Base-by-base conservation (phyloP, 441 rosid genomes). In the Hypseocharis bilobata region DNA sequence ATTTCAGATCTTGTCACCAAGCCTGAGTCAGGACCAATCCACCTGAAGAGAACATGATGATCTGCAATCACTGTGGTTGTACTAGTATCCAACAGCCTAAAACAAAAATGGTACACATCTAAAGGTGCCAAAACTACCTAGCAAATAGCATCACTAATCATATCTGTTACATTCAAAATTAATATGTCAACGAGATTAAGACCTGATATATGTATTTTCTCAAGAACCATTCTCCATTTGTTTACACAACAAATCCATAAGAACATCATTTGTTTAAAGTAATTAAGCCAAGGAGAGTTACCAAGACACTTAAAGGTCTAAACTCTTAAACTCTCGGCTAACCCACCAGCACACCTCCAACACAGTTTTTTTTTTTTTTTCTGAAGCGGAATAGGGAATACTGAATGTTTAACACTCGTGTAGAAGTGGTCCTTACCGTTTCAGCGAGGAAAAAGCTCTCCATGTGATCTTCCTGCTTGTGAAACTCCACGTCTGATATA, bases 381-480 rank as follows among this genome's bases (percentile, higher is more conserved):
- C n/a, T n/a, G n/a, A n/a, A n/a, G n/a, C n/a, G n/a, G n/a, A n/a
- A n/a, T n/a, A 19, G 22, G 59, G 19, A 32, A 61, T 14, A 54
- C 11, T 22, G 25, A 13, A 49, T 25, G 63, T 49, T 20, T 66
- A 30, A 66, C 68, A 62, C 20, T 58, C 20, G 20, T 60, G 45
- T 51, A 52, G 61, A 71, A 17, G 60, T 40, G 44, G 40, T 70
- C 55, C 80, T 75, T 78, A 93, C 98, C 0, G 98, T 93, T 91
- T 93, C 98, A 23, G 97, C 97, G 4, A 93, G 92, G 85, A 93
- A 93, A 78, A 93, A 93, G 82, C 98, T 93, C 79, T 93, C 98
- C 98, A 93, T 91, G 76, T 88, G 98, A 73, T 93, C 96, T 76
- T 88, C 97, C 75, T 70, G 84, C 72, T 87, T 70, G 73, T 93